Percentiles rank a stretch among this genome's conserved stretches.
These are phyloP conservation scores for Neoboletus brunneissimus DNA, from an alignment of 768 basidiomycete genomes.

Conservation along the genomic window DNA sequence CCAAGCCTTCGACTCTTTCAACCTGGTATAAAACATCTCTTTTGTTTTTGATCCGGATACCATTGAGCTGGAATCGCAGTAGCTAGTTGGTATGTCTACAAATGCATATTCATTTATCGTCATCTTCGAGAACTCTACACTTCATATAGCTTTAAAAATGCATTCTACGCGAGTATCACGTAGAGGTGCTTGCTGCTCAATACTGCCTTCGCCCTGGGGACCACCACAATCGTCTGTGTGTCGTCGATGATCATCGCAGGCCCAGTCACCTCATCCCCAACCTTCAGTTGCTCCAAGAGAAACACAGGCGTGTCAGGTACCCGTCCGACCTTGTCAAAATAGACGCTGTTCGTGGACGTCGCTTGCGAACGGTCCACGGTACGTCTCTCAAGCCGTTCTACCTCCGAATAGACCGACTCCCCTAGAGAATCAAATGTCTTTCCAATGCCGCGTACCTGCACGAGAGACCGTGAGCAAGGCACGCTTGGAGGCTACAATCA, in stretches of 20 bases:
- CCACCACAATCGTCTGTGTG: slow-evolving; percentile 91
- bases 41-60: too few relatives aligned
- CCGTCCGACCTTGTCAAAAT: slow-evolving; percentile 79
- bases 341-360: slow-evolving; percentile 61
- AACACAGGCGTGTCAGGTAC: slow-evolving; percentile 80
- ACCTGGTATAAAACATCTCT: too few relatives aligned
- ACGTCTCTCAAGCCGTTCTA: slow-evolving; percentile 48
- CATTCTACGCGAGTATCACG: slow-evolving; percentile 40
- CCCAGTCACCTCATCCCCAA: slow-evolving; percentile 74
- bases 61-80: background rate
- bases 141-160: slow-evolving; percentile 1
- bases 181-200: slow-evolving; percentile 69
- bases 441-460: slow-evolving; percentile 81
- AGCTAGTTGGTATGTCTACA: background rate
- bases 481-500: background rate
- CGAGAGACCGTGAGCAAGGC: background rate
- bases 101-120: background rate
- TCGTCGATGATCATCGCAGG: slow-evolving; percentile 95
- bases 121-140: background rate
- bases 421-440: slow-evolving; percentile 85
- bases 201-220: slow-evolving; percentile 66
- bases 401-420: slow-evolving; percentile 74
- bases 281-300: slow-evolving; percentile 57
- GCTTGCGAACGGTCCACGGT: slow-evolving; percentile 41
- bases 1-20: background rate